phyloP scores from a whole-genome alignment of 106 monocot genomes.

The Dioscorea dumetorum region DNA sequence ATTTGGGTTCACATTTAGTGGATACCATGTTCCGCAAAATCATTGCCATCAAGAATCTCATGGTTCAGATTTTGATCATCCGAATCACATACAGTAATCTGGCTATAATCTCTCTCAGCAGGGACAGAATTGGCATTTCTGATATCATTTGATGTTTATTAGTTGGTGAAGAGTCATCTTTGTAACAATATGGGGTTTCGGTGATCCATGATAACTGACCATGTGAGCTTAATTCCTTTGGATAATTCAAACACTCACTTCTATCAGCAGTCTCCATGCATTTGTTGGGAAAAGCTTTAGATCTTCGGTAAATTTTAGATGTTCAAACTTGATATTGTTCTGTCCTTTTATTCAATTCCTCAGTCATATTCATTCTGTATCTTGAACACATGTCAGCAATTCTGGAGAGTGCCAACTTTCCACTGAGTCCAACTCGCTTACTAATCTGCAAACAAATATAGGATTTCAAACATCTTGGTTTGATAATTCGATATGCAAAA shows the following conservation, averaged over 20 bases:
- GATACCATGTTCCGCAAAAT: no score
- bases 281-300: conserved; percentile 8
- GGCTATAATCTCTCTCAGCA: conserved; percentile 6
- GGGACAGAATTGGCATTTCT: conserved; percentile 5
- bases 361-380: conserved; percentile 36
- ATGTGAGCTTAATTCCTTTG: conserved; percentile 13
- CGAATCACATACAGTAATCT: conserved; percentile 2
- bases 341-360: conserved; percentile 42
- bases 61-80: no score
- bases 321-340: conserved; percentile 60
- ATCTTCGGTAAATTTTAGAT: conserved; percentile 17
- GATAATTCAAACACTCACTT: conserved; percentile 1
- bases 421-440: conserved; percentile 41
- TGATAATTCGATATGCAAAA: no score
- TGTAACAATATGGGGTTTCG: not conserved
- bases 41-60: no score
- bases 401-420: conserved; percentile 32
- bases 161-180: conserved; percentile 1
- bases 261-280: conserved; percentile 10
- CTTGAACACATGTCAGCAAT: conserved; percentile 33
- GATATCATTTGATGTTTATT: conserved; percentile 5
- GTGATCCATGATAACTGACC: conserved; percentile 1
- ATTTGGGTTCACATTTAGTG: no score
- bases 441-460: conserved; percentile 21
- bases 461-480: no score